These are phyloP conservation scores for Gentiana macrophylla DNA, from an alignment of 257 asterid genomes.

Conservation along the genomic window DNA sequence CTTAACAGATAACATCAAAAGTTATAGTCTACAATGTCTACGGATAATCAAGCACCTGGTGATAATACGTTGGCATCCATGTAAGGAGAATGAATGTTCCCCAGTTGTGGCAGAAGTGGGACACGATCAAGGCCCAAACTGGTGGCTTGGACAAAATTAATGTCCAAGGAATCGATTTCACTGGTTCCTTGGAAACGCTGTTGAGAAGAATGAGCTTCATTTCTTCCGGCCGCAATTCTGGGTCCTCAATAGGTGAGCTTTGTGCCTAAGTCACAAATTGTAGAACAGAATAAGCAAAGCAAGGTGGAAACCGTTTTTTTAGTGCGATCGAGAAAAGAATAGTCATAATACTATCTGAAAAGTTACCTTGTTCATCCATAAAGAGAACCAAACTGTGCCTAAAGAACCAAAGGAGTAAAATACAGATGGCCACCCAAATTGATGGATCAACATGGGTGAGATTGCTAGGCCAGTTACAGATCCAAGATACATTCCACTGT, in stretches of 20 bases:
- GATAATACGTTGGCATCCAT: slow-evolving; percentile 96
- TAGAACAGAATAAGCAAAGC: slow-evolving; percentile 9
- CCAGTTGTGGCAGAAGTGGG: slow-evolving; percentile 89
- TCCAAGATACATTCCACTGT: slow-evolving; percentile 98
- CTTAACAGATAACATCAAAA: neutral
- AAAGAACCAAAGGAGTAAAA: slow-evolving; percentile 84
- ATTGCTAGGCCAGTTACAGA: slow-evolving; percentile 85
- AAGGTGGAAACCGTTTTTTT: neutral
- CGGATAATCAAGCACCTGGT: slow-evolving; percentile 43
- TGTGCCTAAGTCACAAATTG: slow-evolving; percentile 49
- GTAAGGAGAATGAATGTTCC: slow-evolving; percentile 93
- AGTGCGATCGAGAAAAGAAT: neutral
- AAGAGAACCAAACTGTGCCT: slow-evolving; percentile 68
- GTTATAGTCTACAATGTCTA: neutral
- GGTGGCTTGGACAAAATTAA: slow-evolving; percentile 68
- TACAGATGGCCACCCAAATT: slow-evolving; percentile 91
- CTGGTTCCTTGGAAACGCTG: slow-evolving; percentile 60
- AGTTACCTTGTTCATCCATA: slow-evolving; percentile 69
- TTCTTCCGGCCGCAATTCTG: slow-evolving; percentile 53
- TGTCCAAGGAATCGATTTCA: slow-evolving; percentile 81
- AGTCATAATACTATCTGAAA: slow-evolving; percentile 5
- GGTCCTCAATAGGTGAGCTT: slow-evolving; percentile 79
- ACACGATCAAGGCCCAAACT: slow-evolving; percentile 82
- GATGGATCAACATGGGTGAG: slow-evolving; percentile 76
- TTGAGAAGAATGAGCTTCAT: slow-evolving; percentile 56